Conservation (phyloP, 139 green algal species). For the Chlamydomonas sphaeroides region DNA sequence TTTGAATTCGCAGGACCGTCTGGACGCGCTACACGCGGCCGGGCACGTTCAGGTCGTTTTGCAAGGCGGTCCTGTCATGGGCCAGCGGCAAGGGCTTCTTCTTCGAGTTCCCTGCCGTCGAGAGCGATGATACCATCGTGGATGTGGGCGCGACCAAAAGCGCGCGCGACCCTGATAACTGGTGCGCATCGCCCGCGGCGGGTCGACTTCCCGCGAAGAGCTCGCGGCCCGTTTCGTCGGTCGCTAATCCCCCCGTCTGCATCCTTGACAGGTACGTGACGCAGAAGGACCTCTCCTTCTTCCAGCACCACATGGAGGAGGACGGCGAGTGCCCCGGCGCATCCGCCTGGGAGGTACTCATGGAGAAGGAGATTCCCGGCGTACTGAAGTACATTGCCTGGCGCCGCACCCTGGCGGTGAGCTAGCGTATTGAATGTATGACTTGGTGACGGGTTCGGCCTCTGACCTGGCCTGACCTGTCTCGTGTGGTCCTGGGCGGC, state of each 20-base stretch:
- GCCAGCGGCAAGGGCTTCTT: conserved; percentile 59
- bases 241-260: not conserved
- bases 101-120: conserved; percentile 54
- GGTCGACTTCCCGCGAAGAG: conserved; percentile 18
- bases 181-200: conserved; percentile 29
- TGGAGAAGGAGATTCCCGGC: conserved; percentile 71
- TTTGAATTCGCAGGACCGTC: conserved; percentile 64
- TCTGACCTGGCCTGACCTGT: not conserved
- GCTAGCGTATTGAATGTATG: not conserved
- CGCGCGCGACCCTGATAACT: conserved; percentile 44
- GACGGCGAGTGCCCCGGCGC: conserved; percentile 40
- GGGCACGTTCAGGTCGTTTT: conserved; percentile 74
- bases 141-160: conserved; percentile 7
- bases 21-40: conserved; percentile 72
- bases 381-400: conserved; percentile 75
- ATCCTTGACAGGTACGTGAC: conserved; percentile 70
- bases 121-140: not conserved
- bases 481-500: not conserved
- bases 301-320: conserved; percentile 66
- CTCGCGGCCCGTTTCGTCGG: not conserved
- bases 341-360: conserved; percentile 70
- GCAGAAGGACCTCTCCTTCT: conserved; percentile 73
- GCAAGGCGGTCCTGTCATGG: conserved; percentile 46
- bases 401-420: conserved; percentile 71
- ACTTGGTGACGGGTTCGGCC: not conserved